Evolutionary conservation across 768 basidiomycete genomes (phyloP).

Genomic region (Coprinopsis marcescibilis): DNA sequence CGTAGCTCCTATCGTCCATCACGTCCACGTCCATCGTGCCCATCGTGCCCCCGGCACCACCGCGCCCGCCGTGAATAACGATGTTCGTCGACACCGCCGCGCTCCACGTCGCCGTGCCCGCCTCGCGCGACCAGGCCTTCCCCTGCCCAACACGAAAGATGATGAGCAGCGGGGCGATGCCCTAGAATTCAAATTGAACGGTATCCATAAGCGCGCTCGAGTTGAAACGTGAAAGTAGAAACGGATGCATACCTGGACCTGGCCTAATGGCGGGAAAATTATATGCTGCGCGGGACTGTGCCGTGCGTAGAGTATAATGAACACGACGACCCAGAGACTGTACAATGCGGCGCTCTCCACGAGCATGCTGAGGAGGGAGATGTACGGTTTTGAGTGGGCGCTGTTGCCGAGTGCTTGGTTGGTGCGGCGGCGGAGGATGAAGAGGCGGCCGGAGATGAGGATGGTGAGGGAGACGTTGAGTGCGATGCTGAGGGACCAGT

Average conservation of each 20-base stretch:
- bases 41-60: no score
- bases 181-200: no score
- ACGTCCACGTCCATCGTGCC: no score
- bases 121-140: slow-evolving; percentile 11
- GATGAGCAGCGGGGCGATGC: slow-evolving; percentile 16
- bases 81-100: no score
- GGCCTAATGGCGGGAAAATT: slow-evolving; percentile 21
- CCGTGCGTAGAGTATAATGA: slow-evolving; percentile 28
- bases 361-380: slow-evolving; percentile 28
- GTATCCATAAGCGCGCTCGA: not conserved
- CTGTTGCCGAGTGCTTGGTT: slow-evolving; percentile 18
- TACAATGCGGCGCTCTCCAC: slow-evolving; percentile 34
- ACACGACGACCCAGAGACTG: slow-evolving; percentile 25
- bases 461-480: slow-evolving; percentile 33
- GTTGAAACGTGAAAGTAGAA: not conserved
- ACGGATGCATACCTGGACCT: slow-evolving; percentile 14
- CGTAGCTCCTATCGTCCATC: no score
- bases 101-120: not conserved
- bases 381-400: slow-evolving; percentile 22
- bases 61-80: no score
- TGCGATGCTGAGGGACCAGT: slow-evolving; percentile 29
- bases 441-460: slow-evolving; percentile 31
- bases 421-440: slow-evolving; percentile 21
- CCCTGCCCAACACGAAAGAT: slow-evolving; percentile 17
- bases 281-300: slow-evolving; percentile 22